Conservation (phyloP, 2,329 filamentous ascomycete genomes). For the Aspergillus ochraceoroseus region DNA sequence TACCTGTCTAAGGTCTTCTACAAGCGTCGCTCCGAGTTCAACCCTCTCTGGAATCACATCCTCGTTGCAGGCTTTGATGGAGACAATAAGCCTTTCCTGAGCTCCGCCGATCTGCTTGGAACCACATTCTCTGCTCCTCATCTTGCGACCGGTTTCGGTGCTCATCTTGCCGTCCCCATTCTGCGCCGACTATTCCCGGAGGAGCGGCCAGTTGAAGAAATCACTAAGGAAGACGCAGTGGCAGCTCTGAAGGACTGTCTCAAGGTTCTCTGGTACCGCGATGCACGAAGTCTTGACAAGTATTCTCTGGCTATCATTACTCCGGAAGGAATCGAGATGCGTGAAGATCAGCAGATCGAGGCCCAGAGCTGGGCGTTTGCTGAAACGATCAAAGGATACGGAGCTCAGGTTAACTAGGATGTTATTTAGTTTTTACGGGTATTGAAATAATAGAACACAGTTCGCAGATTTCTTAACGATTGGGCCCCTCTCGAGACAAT, state of each 20-base stretch:
- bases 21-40: conserved; percentile 88
- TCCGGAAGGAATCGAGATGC: conserved; percentile 79
- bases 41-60: conserved; percentile 95
- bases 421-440: conserved; percentile 29
- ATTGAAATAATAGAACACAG: conserved; percentile 25
- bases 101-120: conserved; percentile 83
- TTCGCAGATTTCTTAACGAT: conserved; percentile 18
- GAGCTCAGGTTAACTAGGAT: conserved; percentile 63
- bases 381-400: conserved; percentile 89
- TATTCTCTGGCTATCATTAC: conserved; percentile 91
- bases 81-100: conserved; percentile 77
- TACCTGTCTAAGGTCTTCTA: conserved; percentile 97
- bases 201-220: conserved; percentile 66
- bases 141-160: conserved; percentile 88
- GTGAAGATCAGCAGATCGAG: conserved; percentile 82
- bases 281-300: conserved; percentile 83
- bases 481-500: not conserved
- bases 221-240: conserved; percentile 74
- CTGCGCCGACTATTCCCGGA: conserved; percentile 79
- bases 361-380: conserved; percentile 98
- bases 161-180: conserved; percentile 87
- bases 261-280: conserved; percentile 97
- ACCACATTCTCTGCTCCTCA: conserved; percentile 86
- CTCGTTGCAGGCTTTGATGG: conserved; percentile 85
- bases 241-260: conserved; percentile 84